Conservation (phyloP, 208 protist genomes). For the Vickermania ingenoplastis region DNA sequence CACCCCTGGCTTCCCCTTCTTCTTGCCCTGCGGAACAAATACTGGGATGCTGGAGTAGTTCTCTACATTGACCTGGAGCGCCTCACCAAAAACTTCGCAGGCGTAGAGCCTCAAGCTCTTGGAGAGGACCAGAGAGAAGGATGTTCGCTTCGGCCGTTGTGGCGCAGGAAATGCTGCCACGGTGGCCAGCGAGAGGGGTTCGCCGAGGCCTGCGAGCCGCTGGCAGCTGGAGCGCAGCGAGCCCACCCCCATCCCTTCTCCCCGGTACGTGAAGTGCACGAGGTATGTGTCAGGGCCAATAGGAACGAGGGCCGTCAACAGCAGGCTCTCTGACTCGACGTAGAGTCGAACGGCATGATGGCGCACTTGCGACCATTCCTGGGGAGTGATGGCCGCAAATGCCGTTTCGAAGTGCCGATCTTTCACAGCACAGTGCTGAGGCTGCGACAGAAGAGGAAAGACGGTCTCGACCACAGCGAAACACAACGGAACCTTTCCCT, state of each 20-base stretch:
- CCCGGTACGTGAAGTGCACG: not conserved
- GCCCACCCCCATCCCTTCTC: not conserved
- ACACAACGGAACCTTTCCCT: not conserved
- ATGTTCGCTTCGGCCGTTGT: constrained; percentile 6
- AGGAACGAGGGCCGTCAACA: not conserved
- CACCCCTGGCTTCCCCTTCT: not conserved
- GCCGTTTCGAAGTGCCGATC: not conserved
- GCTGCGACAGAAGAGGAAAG: not conserved
- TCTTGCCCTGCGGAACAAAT: constrained; percentile 8
- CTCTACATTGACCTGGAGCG: constrained; percentile 4
- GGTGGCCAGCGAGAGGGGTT: not conserved
- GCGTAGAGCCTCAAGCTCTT: constrained; percentile 26
- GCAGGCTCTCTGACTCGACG: not conserved
- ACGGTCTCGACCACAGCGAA: not conserved
- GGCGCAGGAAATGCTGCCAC: not conserved
- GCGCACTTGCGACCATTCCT: not conserved
- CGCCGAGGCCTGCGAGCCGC: not conserved
- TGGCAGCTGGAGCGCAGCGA: constrained; percentile 3
- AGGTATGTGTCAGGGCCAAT: not conserved
- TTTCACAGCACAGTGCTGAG: too few relatives aligned
- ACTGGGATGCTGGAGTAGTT: constrained; percentile 3
- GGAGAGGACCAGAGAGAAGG: constrained; percentile 21
- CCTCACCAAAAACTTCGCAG: constrained; percentile 24
- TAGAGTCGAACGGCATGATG: not conserved
- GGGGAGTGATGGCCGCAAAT: not conserved